Conservation (phyloP, 345 rosid species). For the Lepidium sativum region DNA sequence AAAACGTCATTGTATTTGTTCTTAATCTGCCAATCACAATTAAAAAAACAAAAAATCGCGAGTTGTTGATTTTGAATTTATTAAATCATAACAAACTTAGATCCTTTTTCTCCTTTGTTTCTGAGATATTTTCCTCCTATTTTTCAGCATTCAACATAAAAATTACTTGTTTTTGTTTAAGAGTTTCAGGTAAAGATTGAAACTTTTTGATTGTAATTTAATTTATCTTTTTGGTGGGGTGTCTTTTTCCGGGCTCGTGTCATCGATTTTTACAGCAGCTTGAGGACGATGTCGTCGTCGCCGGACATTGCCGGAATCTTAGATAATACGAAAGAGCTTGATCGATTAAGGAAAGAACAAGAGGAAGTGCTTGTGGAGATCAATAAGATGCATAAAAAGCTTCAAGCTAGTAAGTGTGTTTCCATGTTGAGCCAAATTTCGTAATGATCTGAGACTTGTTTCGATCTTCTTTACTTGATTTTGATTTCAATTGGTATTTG, state of each 20-base stretch:
- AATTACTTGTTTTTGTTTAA: neutral
- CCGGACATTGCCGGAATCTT: slow-evolving; percentile 53
- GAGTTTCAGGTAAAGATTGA: neutral
- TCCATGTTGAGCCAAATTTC: neutral
- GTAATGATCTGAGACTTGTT: neutral
- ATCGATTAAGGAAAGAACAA: slow-evolving; percentile 73
- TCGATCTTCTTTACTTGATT: neutral
- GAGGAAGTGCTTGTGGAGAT: slow-evolving; percentile 63
- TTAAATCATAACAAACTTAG: neutral
- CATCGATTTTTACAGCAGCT: slow-evolving; percentile 4
- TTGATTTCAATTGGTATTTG: neutral
- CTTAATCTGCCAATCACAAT: slow-evolving; percentile 3
- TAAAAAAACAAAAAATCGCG: neutral
- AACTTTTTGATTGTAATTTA: neutral
- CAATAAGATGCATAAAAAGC: slow-evolving; percentile 91
- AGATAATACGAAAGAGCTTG: slow-evolving; percentile 69
- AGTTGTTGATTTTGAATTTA: slow-evolving; percentile 1
- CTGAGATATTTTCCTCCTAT: neutral
- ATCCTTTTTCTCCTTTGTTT: neutral
- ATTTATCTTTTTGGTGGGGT: neutral
- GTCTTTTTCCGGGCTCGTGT: neutral
- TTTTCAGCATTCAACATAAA: neutral
- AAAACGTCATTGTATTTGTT: neutral
- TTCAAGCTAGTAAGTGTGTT: slow-evolving; percentile 55
- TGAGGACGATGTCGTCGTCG: slow-evolving; percentile 43